Evolutionary conservation across 306 rosid species (phyloP).

Genomic region (Lithocarpus polystachyus): DNA sequence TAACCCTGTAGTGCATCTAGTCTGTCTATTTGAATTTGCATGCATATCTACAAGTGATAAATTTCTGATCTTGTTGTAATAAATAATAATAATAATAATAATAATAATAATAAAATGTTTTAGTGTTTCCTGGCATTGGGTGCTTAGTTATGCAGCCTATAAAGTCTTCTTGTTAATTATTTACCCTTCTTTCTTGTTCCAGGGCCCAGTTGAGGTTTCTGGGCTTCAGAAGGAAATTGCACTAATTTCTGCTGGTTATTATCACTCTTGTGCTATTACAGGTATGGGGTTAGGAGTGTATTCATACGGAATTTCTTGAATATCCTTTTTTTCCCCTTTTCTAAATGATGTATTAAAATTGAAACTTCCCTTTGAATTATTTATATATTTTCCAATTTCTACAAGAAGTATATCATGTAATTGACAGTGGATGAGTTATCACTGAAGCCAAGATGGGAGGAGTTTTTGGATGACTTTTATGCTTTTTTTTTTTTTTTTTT

Average conservation of each 20-base stretch:
- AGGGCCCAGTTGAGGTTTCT: slow-evolving; percentile 69
- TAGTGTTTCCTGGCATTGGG: background rate
- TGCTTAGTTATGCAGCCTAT: background rate
- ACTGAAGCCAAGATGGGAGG: background rate
- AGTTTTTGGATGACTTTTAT: no score
- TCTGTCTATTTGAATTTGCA: background rate
- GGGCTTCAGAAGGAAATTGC: slow-evolving; percentile 64
- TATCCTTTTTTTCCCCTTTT: background rate
- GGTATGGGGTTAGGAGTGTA: slow-evolving; percentile 41
- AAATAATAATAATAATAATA: no score
- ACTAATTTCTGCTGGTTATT: slow-evolving; percentile 79
- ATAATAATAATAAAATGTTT: background rate
- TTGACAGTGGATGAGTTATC: background rate
- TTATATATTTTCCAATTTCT: background rate
- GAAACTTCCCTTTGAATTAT: background rate
- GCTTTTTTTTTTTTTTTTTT: no score
- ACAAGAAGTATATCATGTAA: background rate
- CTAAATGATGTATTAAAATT: background rate
- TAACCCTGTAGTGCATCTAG: background rate
- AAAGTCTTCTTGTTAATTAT: background rate
- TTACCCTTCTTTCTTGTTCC: slow-evolving; percentile 25
- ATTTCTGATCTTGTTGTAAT: background rate
- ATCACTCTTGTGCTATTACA: slow-evolving; percentile 83
- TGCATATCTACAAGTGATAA: background rate
- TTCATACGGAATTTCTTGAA: background rate